Conservation (phyloP, 768 basidiomycete species). For the Paxillus involutus region DNA sequence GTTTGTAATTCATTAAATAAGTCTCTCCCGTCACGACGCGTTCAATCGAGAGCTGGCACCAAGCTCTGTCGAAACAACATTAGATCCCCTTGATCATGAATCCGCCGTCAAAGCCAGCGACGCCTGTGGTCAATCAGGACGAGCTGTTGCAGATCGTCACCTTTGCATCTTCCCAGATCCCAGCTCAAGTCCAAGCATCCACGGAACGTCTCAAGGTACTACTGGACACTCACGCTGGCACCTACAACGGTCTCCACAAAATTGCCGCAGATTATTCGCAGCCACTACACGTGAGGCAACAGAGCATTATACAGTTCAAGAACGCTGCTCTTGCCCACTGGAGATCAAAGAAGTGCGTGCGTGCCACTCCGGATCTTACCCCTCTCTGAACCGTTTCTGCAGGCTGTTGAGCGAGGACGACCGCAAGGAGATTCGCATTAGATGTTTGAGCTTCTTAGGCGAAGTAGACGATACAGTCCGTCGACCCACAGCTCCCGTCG, state of each 20-base stretch:
- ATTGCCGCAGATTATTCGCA: conserved; percentile 63
- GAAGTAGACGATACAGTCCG: conserved; percentile 71
- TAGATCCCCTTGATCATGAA: conserved; percentile 21
- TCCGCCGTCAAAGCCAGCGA: conserved; percentile 6
- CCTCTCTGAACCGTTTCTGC: conserved; percentile 14
- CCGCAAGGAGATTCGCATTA: conserved; percentile 58
- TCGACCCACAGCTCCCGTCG: conserved; percentile 29
- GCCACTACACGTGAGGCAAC: conserved; percentile 70
- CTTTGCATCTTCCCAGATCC: conserved; percentile 74
- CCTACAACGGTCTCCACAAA: conserved; percentile 68
- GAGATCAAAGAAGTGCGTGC: conserved; percentile 69
- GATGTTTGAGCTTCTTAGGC: conserved; percentile 66
- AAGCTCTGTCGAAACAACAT: conserved; percentile 1
- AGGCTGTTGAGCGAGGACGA: conserved; percentile 74
- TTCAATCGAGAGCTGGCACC: background rate
- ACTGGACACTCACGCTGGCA: conserved; percentile 61
- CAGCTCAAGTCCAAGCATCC: conserved; percentile 45
- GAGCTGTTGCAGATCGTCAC: conserved; percentile 68
- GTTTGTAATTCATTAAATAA: conserved; percentile 21
- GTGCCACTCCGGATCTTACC: background rate
- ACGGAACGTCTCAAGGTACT: conserved; percentile 65
- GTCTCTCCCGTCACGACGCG: background rate
- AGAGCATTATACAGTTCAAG: conserved; percentile 89
- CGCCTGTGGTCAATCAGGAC: conserved; percentile 49
- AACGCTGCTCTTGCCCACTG: conserved; percentile 74